These are phyloP conservation scores for Leucosporidium scottii DNA, from an alignment of 768 basidiomycete species.

Conservation along the genomic window DNA sequence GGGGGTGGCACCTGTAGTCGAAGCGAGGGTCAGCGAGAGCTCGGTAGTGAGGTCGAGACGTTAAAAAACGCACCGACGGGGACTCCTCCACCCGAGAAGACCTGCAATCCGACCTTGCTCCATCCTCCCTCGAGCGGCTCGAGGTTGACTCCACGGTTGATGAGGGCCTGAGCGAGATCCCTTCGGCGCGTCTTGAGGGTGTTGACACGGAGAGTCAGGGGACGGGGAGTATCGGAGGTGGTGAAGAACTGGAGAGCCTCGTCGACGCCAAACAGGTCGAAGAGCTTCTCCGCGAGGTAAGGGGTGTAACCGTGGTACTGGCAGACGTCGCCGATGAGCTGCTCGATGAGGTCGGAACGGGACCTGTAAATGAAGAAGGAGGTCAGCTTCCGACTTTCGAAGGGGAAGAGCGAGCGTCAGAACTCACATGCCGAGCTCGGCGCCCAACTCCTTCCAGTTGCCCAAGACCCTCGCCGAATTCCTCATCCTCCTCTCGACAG, in stretches of 20 bases:
- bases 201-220: slow-evolving; percentile 96
- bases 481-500: slow-evolving; percentile 71
- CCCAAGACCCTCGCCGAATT: slow-evolving; percentile 64
- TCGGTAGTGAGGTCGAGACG: not conserved
- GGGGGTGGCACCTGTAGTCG: slow-evolving; percentile 70
- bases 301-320: slow-evolving; percentile 98
- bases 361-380: too few species aligned
- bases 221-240: slow-evolving; percentile 88
- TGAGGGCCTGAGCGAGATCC: slow-evolving; percentile 84
- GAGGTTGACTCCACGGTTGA: slow-evolving; percentile 92
- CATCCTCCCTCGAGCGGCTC: slow-evolving; percentile 94
- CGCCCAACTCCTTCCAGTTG: slow-evolving; percentile 63
- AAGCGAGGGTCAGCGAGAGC: not conserved
- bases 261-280: slow-evolving; percentile 81
- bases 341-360: slow-evolving; percentile 80
- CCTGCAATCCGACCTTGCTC: slow-evolving; percentile 98
- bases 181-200: slow-evolving; percentile 86
- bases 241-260: slow-evolving; percentile 98
- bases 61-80: slow-evolving; percentile 64
- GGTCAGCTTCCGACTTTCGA: too few species aligned
- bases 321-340: slow-evolving; percentile 79
- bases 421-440: slow-evolving; percentile 58
- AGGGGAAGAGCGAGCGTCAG: slow-evolving; percentile 1
- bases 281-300: slow-evolving; percentile 87
- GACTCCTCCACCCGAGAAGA: slow-evolving; percentile 69